Evolutionary conservation across 192 early-diverging fungal species (phyloP).

Genomic region (Coemansia sp.): DNA sequence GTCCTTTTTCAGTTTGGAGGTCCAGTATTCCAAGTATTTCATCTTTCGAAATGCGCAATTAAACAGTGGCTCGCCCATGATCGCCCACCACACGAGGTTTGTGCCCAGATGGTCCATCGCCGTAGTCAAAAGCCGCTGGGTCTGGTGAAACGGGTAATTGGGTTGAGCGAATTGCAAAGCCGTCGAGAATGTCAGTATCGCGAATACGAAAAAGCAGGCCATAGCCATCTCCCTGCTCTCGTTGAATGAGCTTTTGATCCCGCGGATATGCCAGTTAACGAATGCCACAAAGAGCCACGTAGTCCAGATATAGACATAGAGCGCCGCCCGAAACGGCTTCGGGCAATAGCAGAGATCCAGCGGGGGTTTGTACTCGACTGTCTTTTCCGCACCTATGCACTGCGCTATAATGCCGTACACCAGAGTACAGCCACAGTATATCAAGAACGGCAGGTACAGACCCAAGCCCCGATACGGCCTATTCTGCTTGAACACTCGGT

Average conservation of each 20-base stretch:
- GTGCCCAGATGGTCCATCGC: constrained; percentile 39
- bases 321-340: constrained; percentile 22
- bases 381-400: constrained; percentile 20
- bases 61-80: constrained; percentile 38
- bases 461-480: constrained; percentile 29
- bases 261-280: constrained; percentile 43
- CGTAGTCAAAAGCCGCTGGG: constrained; percentile 27
- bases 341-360: constrained; percentile 41
- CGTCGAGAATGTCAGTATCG: constrained; percentile 32
- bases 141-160: constrained; percentile 39
- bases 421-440: constrained; percentile 27
- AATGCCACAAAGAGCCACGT: constrained; percentile 37
- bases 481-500: constrained; percentile 30
- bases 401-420: constrained; percentile 36
- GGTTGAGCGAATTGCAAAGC: constrained; percentile 23
- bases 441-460: constrained; percentile 31
- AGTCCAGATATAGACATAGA: constrained; percentile 38
- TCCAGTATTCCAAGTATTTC: constrained; percentile 35
- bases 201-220: constrained; percentile 35
- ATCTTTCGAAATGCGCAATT: constrained; percentile 32
- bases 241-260: constrained; percentile 54
- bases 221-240: constrained; percentile 45
- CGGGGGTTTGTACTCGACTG: constrained; percentile 24
- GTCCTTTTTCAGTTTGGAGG: constrained; percentile 26
- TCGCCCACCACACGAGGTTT: constrained; percentile 48